Conservation (phyloP, 345 rosid genomes). For the Boechera divaricarpa region DNA sequence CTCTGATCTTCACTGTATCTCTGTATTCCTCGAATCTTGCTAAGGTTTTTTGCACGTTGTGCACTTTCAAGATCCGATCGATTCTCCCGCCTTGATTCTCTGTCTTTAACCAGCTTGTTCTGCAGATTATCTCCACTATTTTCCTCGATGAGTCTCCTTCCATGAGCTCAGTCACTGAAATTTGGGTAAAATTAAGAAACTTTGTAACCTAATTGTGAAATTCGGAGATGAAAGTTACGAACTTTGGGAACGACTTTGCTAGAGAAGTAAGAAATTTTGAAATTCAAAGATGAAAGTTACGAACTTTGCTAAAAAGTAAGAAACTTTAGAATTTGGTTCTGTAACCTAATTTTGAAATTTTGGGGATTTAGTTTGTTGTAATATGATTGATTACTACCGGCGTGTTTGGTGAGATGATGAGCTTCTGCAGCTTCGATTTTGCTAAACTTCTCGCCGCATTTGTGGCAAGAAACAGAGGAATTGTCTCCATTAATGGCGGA, state of each 20-base stretch:
- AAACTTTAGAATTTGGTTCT: neutral
- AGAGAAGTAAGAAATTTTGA: neutral
- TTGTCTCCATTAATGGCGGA: slow-evolving; percentile 46
- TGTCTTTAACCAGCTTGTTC: slow-evolving; percentile 78
- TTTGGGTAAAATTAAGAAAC: neutral
- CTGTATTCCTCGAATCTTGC: slow-evolving; percentile 93
- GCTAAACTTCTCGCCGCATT: slow-evolving; percentile 87
- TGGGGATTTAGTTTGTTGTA: neutral
- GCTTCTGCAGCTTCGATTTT: slow-evolving; percentile 93
- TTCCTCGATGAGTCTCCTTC: slow-evolving; percentile 97
- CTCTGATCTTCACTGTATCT: slow-evolving; percentile 80
- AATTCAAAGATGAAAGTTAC: neutral
- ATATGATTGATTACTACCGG: slow-evolving; percentile 54
- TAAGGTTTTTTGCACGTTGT: slow-evolving; percentile 88
- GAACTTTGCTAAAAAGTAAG: neutral
- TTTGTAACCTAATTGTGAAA: neutral
- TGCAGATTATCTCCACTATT: slow-evolving; percentile 93
- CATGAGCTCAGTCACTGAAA: slow-evolving; percentile 84
- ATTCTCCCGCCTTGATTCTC: slow-evolving; percentile 78
- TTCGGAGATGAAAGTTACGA: neutral
- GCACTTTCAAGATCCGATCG: slow-evolving; percentile 89
- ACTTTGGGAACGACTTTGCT: neutral
- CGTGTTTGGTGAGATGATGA: slow-evolving; percentile 95
- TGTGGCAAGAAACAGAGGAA: slow-evolving; percentile 78
- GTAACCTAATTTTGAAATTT: no score